These are phyloP conservation scores for Botrytis cinerea DNA, from an alignment of 2,329 filamentous ascomycete species.

Conservation along the genomic window DNA sequence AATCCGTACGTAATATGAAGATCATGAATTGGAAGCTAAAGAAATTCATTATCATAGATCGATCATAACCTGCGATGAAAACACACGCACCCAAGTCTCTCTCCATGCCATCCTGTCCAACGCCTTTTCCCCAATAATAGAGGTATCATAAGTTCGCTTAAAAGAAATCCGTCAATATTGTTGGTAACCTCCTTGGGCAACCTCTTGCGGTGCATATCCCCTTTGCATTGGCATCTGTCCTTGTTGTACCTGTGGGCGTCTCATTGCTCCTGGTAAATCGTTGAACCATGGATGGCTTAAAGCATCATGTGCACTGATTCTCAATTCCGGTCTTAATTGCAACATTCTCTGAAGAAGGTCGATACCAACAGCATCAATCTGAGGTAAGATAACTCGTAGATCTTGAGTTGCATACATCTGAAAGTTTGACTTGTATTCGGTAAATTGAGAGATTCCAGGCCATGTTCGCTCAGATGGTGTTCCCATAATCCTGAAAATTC, in stretches of 20 bases:
- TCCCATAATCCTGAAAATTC: slow-evolving; percentile 98
- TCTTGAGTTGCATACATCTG: slow-evolving; percentile 94
- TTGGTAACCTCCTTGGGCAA: slow-evolving; percentile 19
- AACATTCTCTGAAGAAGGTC: slow-evolving; percentile 89
- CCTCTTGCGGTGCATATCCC: slow-evolving; percentile 15
- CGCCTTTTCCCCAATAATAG: slow-evolving; percentile 17
- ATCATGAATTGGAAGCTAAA: slow-evolving; percentile 11
- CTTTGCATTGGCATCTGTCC: slow-evolving; percentile 26
- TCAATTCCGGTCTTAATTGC: slow-evolving; percentile 86
- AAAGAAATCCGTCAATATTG: slow-evolving; percentile 23
- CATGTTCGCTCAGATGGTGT: slow-evolving; percentile 93
- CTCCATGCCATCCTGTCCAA: slow-evolving; percentile 17
- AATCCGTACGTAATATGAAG: neutral
- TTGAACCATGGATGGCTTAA: slow-evolving; percentile 91
- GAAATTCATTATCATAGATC: slow-evolving; percentile 25
- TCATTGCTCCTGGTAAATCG: slow-evolving; percentile 52
- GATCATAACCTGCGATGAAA: slow-evolving; percentile 16
- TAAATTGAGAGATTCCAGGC: slow-evolving; percentile 91
- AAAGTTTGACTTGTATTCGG: slow-evolving; percentile 97
- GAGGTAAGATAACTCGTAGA: slow-evolving; percentile 79
- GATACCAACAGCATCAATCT: slow-evolving; percentile 84
- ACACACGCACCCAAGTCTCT: slow-evolving; percentile 18
- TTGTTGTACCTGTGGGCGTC: slow-evolving; percentile 33
- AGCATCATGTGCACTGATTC: slow-evolving; percentile 84
- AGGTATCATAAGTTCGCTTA: slow-evolving; percentile 21